Evolutionary conservation across 1,284 basidiomycete genomes (phyloP).

Genomic region (Golubevia sp.): DNA sequence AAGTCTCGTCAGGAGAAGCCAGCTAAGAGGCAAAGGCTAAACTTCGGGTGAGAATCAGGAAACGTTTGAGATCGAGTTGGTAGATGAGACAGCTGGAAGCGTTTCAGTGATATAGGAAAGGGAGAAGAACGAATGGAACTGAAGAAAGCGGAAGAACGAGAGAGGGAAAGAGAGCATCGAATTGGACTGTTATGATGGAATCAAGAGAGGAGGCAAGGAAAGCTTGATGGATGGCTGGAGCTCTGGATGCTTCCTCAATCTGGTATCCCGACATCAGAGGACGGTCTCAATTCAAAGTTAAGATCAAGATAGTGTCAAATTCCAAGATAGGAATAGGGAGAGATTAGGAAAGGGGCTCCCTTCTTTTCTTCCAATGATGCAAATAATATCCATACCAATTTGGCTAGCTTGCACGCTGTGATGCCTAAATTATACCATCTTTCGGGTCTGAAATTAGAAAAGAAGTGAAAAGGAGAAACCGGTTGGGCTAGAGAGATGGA

Average conservation of each 20-base stretch:
- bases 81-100: slow-evolving; percentile 3
- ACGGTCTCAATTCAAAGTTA: no score
- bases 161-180: background rate
- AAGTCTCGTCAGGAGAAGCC: slow-evolving; percentile 96
- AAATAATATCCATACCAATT: slow-evolving; percentile 69
- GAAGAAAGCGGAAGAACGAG: background rate
- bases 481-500: background rate
- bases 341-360: no score
- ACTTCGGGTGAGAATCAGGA: slow-evolving; percentile 75
- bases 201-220: no score
- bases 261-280: no score
- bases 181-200: no score
- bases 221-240: no score
- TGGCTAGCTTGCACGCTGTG: slow-evolving; percentile 68
- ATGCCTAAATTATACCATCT: slow-evolving; percentile 88
- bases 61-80: slow-evolving; percentile 6
- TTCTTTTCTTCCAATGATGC: slow-evolving; percentile 70
- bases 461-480: no score
- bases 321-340: no score
- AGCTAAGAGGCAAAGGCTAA: slow-evolving; percentile 72
- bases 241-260: no score
- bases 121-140: background rate
- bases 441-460: slow-evolving; percentile 98
- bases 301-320: no score
- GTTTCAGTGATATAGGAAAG: no score